Evolutionary conservation across 2,329 filamentous ascomycete species (phyloP).

Genomic region (Penicillium capsulatum): DNA sequence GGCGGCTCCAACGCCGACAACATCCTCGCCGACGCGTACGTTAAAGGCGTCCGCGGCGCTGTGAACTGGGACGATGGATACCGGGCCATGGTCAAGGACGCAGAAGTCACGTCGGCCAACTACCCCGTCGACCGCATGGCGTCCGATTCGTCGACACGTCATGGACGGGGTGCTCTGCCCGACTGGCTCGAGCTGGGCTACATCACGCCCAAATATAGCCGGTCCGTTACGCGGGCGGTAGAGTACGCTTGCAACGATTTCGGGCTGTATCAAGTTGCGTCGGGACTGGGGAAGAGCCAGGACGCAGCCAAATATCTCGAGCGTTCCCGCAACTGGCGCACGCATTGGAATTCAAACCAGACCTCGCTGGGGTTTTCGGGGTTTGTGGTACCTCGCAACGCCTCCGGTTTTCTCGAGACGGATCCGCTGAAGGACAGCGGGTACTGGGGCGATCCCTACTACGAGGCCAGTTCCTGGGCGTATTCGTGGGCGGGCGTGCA

Average conservation of each 20-base stretch:
- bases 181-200: constrained; percentile 64
- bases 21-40: constrained; percentile 66
- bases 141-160: constrained; percentile 58
- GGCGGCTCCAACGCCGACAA: constrained; percentile 69
- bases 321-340: constrained; percentile 65
- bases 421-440: constrained; percentile 55
- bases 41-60: constrained; percentile 59
- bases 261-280: constrained; percentile 60
- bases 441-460: constrained; percentile 61
- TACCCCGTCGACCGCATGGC: constrained; percentile 54
- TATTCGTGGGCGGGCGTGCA: constrained; percentile 68
- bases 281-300: constrained; percentile 49
- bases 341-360: constrained; percentile 63
- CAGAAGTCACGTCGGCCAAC: constrained; percentile 59
- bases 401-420: constrained; percentile 47
- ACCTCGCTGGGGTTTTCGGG: constrained; percentile 58
- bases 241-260: constrained; percentile 70
- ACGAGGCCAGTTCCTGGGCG: constrained; percentile 60
- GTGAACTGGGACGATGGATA: constrained; percentile 63
- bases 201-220: constrained; percentile 59
- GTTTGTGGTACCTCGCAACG: constrained; percentile 61
- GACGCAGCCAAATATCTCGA: constrained; percentile 58
- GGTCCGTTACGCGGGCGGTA: constrained; percentile 61
- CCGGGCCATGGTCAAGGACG: constrained; percentile 62
- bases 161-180: constrained; percentile 64